Base-by-base conservation (phyloP, 2,329 filamentous ascomycete genomes). In the Dryadomyces quercus-mongolicae region DNA sequence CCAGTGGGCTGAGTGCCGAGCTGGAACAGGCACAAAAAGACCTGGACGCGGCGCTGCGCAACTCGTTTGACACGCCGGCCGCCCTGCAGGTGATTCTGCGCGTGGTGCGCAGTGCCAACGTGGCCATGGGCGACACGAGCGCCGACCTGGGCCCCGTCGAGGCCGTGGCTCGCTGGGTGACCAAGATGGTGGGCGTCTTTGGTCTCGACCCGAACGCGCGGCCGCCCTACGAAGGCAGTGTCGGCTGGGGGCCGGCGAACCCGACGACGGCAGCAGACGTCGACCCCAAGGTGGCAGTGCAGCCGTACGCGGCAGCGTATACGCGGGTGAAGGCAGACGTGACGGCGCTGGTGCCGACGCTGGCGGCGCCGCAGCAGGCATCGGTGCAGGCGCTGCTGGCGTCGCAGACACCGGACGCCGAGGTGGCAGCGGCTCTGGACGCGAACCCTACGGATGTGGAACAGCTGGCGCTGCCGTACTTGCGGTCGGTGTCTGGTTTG, bases 241-340 rank as follows among this genome's bases (percentile, higher is more conserved):
- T 85, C 51, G 83, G 81, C 45, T 86, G 83, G 83, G 83, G 83
- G 34, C 74, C 83, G 51, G 79, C 83, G 49, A 78, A 86, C 42
- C 79, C 81, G 0, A 70, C 76, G 36, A 69, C 34, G 13, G 48
- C 50, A 2, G 16, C 15, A 12, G 38, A 44, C 49, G 51, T 53
- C 13, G 58, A 58, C 31, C 55, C 56, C 10, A 22, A 53, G 45
- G 48, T 47, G 54, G 59, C 56, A 5, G 56, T 59, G n/a, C 49
- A 56, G 56, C 54, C 58, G 16, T 60, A 58, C 55, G 54, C 54
- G 22, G 56, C 53, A 8, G 56, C 51, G 20, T 58, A 48, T 18
- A 46, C 47, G 34, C 54, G 51, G 54, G 58, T 59, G 15, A 52
- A 52, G 53, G 55, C 49, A 7, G 59, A 59, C 20, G 59, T 60